Conservation (phyloP, 768 basidiomycete genomes). For the Amanita rubescens region DNA sequence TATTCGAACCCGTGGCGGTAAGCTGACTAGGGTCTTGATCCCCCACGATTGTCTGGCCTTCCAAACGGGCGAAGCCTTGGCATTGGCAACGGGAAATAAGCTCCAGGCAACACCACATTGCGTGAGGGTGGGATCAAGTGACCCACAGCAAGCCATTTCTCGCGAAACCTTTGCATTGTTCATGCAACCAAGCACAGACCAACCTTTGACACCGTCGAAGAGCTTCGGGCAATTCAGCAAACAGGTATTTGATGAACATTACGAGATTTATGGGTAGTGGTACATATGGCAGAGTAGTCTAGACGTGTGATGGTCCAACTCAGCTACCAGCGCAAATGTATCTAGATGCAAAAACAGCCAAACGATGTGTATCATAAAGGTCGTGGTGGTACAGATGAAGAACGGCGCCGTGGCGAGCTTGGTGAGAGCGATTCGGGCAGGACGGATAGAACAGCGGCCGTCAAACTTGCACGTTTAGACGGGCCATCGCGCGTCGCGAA, state of each 20-base stretch:
- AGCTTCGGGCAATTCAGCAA: conserved; percentile 92
- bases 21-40: conserved; percentile 78
- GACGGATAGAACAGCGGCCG: conserved; percentile 54
- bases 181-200: conserved; percentile 83
- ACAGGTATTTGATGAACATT: conserved; percentile 61
- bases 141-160: conserved; percentile 41
- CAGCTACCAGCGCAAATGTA: not conserved
- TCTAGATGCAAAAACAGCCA: not conserved
- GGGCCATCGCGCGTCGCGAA: conserved; percentile 26
- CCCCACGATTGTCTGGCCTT: conserved; percentile 85
- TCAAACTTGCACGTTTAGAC: conserved; percentile 57
- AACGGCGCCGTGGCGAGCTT: conserved; percentile 33
- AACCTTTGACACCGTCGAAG: conserved; percentile 56
- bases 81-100: conserved; percentile 74
- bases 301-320: not conserved
- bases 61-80: conserved; percentile 94
- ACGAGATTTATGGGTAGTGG: conserved; percentile 23
- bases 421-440: conserved; percentile 46
- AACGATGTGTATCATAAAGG: not conserved
- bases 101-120: conserved; percentile 94
- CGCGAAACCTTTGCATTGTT: conserved; percentile 88
- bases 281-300: conserved; percentile 4
- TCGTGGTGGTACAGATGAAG: conserved; percentile 26
- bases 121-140: conserved; percentile 61
- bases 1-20: conserved; percentile 78